Evolutionary conservation across 345 rosid genomes (phyloP).

Genomic region (Eucalyptus polyanthemos): DNA sequence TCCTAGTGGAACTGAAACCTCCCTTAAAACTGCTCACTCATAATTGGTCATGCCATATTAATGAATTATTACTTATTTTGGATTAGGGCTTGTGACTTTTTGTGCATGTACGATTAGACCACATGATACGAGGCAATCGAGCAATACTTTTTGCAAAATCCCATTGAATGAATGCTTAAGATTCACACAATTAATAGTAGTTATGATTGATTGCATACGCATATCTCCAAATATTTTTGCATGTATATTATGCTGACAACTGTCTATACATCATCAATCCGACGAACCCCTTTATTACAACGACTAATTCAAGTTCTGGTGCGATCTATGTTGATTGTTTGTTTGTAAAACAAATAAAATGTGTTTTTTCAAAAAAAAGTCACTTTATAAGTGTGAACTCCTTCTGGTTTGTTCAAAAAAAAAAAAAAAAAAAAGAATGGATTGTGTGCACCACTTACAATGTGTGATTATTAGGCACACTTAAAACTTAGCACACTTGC

Average conservation of each 20-base stretch:
- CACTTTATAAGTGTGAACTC: no score
- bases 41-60: neutral
- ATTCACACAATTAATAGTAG: neutral
- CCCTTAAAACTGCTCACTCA: accelerated
- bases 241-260: neutral
- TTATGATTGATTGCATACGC: neutral
- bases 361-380: no score
- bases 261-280: neutral
- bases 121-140: neutral
- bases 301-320: neutral
- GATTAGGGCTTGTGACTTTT: neutral
- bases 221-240: neutral
- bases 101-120: neutral
- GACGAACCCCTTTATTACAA: neutral
- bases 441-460: no score
- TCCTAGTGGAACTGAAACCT: neutral
- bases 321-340: neutral
- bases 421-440: no score
- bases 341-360: no score
- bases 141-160: neutral
- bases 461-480: no score
- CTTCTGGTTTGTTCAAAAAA: no score
- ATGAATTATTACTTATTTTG: neutral
- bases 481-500: no score
- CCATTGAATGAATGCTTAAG: neutral